Base-by-base conservation (phyloP, 2,329 filamentous ascomycete genomes). In the Claviceps humidiphila region DNA sequence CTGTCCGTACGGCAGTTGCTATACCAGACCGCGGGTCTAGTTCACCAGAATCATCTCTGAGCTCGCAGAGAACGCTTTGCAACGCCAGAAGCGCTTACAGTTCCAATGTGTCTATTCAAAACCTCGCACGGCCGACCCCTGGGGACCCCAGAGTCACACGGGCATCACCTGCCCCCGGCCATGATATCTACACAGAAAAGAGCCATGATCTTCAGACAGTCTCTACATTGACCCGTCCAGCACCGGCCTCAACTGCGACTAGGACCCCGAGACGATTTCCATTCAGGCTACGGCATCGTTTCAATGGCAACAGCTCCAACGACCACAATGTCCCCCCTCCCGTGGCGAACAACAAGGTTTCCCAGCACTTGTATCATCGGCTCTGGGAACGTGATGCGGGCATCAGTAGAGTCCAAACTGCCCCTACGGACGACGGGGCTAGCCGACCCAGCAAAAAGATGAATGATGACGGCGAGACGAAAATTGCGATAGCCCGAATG, bases 51-150 rank as follows among this genome's bases (percentile, higher is more conserved):
- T 68, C 67, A 1, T 71, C 70, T 4, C 69, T 72, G 49, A 63
- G 58, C 14, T 68, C 71, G 1, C 66, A 66, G 16, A 74, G 71
- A 51, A 64, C 73, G 5, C 64, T 78, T n/a, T 71, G 74, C 37
- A 80, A 80, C 55, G 73, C 76, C 41, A 79, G 82, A 58, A 82
- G 78, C 26, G 78, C 78, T 16, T 83, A 82, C 58, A 77, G 77
- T 58, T 82, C 78, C 7, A 81, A 75, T 58, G 67, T 77, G 4
- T 82, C 80, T 13, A 62, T 81, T 17, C 71, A 75, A 41, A 81
- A 78, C 0, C 70, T 76, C n/a, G 63, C 61, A 26, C 67, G 63
- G 51, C 65, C 68, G 22, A 59, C 63, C 8, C 26, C 26, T 30
- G 70, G 66, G 22, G 22, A 38, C 16, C 17, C 22, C 14, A 5